phyloP scores from a whole-genome alignment of 2,329 filamentous ascomycete genomes.

The Aureobasidium sp. region DNA sequence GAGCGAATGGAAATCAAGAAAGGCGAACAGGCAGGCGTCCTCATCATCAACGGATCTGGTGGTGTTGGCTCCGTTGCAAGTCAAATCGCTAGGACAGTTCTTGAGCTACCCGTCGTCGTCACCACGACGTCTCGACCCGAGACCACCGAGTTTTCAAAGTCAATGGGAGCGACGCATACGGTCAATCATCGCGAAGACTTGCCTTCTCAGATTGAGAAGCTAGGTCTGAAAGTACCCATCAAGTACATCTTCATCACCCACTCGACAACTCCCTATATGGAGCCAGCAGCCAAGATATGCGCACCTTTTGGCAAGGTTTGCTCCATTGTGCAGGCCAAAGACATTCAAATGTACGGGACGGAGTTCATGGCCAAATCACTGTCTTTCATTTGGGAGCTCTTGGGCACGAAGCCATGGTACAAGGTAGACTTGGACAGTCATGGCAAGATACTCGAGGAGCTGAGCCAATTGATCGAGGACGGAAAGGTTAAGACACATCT shows the following conservation, averaged over 20 bases:
- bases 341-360: conserved; percentile 38
- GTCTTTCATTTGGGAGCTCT: conserved; percentile 37
- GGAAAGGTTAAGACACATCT: conserved; percentile 35
- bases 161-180: conserved; percentile 40
- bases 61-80: conserved; percentile 40
- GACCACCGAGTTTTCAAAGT: conserved; percentile 33
- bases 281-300: conserved; percentile 32
- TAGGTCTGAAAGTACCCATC: conserved; percentile 33
- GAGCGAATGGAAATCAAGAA: conserved; percentile 37
- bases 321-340: conserved; percentile 39
- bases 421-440: conserved; percentile 35
- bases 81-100: conserved; percentile 37
- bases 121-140: conserved; percentile 39
- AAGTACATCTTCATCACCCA: conserved; percentile 41
- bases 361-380: conserved; percentile 42
- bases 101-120: conserved; percentile 38
- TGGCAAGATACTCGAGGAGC: conserved; percentile 33
- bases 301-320: conserved; percentile 41
- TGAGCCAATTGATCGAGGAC: conserved; percentile 31
- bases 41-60: conserved; percentile 44
- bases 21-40: conserved; percentile 32
- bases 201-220: conserved; percentile 31
- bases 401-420: conserved; percentile 38
- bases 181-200: conserved; percentile 39
- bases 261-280: conserved; percentile 36